Base-by-base conservation (phyloP, 108 stramenopile genomes). In the Schizochytrium sp. region DNA sequence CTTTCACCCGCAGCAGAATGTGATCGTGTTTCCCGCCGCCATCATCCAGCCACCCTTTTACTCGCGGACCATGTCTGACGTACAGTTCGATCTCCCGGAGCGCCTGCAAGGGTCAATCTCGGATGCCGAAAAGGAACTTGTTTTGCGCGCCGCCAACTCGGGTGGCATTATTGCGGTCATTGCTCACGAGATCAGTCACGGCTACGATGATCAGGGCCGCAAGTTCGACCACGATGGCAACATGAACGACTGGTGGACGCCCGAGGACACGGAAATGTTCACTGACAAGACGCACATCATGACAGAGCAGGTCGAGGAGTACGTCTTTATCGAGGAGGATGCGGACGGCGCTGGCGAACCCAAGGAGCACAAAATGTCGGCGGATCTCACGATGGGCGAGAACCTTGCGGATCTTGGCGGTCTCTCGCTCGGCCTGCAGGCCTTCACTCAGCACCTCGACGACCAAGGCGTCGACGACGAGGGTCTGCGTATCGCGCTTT, bases 151-250 rank as follows among this genome's bases (percentile, higher is more conserved):
- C 28, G 94, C 96, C 0, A 96, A 96, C 72, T 96, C 92, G 91
- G 96, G 96, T 44, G 93, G 93, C 8, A 95, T 96, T 89, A 94
- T 95, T 6, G 95, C 95, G 5, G 95, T 96, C 25, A 93, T 95
- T 14, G 96, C 95, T 0, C 96, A 96, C 63, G 96, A 96, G 91
- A 96, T 96, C 95, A 95, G 95, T 19, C 96, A 96, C 72, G 96
- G 95, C 12, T 96, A 96, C 90, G 96, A 96, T 87, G 96, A 95
- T 59, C 94, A 96, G 93, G 96, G 96, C 58, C 90, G 95, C 5
- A 96, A 96, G 88, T 96, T 94, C 88, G 94, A 96, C 83, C 87
- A 58, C 63, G 91, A 91, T 43, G 96, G 96, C 12, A 95, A 95
- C 88, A 92, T 96, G 94, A 90, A 91, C 8, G 95, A 96, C 90